These are phyloP conservation scores for Septoria linicola DNA, from an alignment of 2,329 filamentous ascomycete species.

Conservation along the genomic window DNA sequence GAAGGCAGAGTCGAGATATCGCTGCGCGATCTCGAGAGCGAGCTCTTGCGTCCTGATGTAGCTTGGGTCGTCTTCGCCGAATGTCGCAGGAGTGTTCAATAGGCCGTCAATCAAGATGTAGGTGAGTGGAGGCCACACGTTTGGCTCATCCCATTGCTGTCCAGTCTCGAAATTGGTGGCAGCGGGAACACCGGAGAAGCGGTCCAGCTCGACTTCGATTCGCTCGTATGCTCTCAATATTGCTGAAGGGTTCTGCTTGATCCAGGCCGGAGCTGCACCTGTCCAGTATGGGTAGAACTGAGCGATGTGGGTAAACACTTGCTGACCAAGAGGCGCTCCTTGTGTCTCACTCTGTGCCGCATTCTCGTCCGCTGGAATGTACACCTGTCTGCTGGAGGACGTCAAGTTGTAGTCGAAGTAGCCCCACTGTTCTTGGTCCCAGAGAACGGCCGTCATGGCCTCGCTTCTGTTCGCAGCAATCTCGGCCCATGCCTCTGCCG, in stretches of 20 bases:
- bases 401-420: conserved; percentile 72
- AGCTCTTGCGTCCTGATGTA: conserved; percentile 57
- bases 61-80: conserved; percentile 53
- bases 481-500: conserved; percentile 51
- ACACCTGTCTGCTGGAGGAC: conserved; percentile 56
- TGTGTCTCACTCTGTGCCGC: conserved; percentile 44
- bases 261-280: conserved; percentile 58
- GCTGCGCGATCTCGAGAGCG: conserved; percentile 60
- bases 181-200: conserved; percentile 57
- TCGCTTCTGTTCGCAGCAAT: conserved; percentile 56
- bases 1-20: conserved; percentile 66
- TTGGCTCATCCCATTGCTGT: conserved; percentile 70
- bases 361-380: conserved; percentile 52
- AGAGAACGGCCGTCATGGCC: conserved; percentile 63
- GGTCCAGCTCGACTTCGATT: conserved; percentile 54
- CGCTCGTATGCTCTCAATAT: conserved; percentile 56
- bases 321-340: conserved; percentile 54
- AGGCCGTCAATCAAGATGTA: conserved; percentile 64
- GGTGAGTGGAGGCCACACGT: conserved; percentile 68
- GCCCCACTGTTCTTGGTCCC: conserved; percentile 61
- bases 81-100: conserved; percentile 59
- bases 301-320: conserved; percentile 58
- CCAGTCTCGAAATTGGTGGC: conserved; percentile 61
- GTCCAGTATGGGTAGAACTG: conserved; percentile 71
- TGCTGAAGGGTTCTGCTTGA: conserved; percentile 60